Evolutionary conservation across 305 asterid genomes (phyloP), one percentile per base, ranked within the genome.

Genomic region (Fraxinus ornus): DNA sequence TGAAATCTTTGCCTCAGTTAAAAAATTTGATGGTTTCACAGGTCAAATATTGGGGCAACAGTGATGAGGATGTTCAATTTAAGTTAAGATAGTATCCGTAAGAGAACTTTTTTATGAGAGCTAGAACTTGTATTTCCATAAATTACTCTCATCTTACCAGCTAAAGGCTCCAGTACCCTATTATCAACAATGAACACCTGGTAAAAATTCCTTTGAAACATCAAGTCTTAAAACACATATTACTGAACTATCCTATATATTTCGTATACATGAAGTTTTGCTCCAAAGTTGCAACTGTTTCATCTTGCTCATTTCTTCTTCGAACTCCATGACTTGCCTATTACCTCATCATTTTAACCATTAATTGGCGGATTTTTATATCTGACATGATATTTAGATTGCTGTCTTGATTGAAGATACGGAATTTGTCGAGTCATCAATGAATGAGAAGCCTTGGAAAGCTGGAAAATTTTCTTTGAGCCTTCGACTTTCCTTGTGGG

Each of bases 401-500:
- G 91, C 97, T 17, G 88, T 94, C 76, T 78, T 95, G 80, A 88
- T 95, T 76, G 93, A 94, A 90, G 99, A 95, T 86, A 94, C 89
- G 86, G 94, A 91, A 64, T 93, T 94, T 83, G 89, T 90, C 17
- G 98, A 90, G 80, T 93, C 99, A 44, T 86, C 84, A 60, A 92
- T 95, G 99, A 89, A 90, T 76, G 96, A 95, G 70, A 84, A 90
- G 82, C 88, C 90, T 39, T 94, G 99, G 99, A 92, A 89, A 85
- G 98, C 99, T 74, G 99, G 99, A 82, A 92, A 90, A 81, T 95
- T 93, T 82, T 77, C 98, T 84, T 88, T 81, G 80, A 90, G 88
- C 70, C 98, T 95, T 79, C 87, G 99, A 86, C 87, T 90, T 78
- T 92, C 94, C 52, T 86, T 95, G 89, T 95, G 99, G 99, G 90